These are phyloP conservation scores for Austroboletus olivaceoglutinosus DNA, from an alignment of 1,284 basidiomycete species.

Conservation along the genomic window DNA sequence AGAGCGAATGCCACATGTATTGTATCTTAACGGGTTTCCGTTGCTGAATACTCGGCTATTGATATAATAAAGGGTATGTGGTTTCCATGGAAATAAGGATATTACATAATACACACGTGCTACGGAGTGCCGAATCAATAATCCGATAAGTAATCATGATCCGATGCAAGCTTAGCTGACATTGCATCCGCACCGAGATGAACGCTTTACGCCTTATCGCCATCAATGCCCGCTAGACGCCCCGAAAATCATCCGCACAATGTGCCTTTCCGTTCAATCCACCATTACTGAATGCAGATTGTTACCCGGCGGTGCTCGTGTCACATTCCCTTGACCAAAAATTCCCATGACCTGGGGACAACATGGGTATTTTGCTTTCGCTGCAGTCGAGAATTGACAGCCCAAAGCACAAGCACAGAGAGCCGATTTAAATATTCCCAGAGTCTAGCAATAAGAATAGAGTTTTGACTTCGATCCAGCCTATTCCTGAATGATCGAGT, in stretches of 20 bases:
- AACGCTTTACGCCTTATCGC: background rate
- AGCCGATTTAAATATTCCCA: conserved; percentile 6
- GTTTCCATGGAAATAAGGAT: background rate
- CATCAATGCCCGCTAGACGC: background rate
- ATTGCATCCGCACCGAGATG: background rate
- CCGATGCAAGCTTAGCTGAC: background rate
- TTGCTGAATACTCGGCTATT: conserved; percentile 72
- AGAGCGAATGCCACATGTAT: conserved; percentile 40
- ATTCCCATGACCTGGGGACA: background rate
- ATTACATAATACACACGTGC: no score
- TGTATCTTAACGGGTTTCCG: conserved; percentile 77
- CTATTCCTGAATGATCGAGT: conserved; percentile 82
- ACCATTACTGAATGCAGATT: background rate
- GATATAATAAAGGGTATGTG: conserved; percentile 36
- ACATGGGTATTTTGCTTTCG: background rate
- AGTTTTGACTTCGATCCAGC: background rate
- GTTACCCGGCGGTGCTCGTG: no score
- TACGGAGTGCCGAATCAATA: background rate
- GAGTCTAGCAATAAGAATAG: conserved; percentile 20
- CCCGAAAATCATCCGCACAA: background rate
- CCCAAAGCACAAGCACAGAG: conserved; percentile 3
- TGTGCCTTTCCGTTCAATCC: background rate
- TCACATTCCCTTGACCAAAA: background rate
- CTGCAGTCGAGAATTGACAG: background rate
- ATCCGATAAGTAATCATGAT: background rate